Evolutionary conservation across 768 basidiomycete genomes (phyloP).

Genomic region (Collybiopsis luxurians): DNA sequence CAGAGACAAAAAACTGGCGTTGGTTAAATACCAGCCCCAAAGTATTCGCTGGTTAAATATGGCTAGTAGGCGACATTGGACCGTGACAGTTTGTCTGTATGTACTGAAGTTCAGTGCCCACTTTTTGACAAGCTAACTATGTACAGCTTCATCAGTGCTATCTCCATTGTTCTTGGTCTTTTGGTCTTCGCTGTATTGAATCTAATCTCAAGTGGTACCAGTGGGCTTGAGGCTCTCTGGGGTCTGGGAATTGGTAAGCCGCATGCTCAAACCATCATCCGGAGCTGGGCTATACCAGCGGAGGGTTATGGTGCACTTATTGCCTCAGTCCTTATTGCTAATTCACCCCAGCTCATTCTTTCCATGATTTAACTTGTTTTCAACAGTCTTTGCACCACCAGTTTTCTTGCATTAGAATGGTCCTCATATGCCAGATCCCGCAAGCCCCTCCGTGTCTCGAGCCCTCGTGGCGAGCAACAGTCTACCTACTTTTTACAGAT

Average conservation of each 20-base stretch:
- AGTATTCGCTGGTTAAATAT: background rate
- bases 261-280: background rate
- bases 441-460: too few species aligned
- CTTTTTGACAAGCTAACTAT: background rate
- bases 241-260: background rate
- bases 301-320: background rate
- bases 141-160: background rate
- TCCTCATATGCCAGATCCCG: too few species aligned
- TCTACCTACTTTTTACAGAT: too few species aligned
- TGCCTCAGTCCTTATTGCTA: background rate
- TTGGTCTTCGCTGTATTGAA: background rate
- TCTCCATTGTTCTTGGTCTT: background rate
- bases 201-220: too few species aligned
- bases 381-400: too few species aligned
- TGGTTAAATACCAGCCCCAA: background rate
- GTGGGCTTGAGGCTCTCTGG: background rate
- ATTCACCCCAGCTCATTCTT: background rate
- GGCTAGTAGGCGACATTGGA: background rate
- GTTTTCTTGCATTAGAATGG: too few species aligned
- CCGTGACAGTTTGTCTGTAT: background rate
- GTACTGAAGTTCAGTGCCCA: background rate
- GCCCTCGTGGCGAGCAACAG: too few species aligned
- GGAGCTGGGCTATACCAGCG: background rate
- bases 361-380: too few species aligned
- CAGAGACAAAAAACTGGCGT: background rate